A percentile compares a stretch with the other conserved stretches of the same genome.
phyloP scores from a whole-genome alignment of 805 yeast species.

The Hagleromyces aurorensis region DNA sequence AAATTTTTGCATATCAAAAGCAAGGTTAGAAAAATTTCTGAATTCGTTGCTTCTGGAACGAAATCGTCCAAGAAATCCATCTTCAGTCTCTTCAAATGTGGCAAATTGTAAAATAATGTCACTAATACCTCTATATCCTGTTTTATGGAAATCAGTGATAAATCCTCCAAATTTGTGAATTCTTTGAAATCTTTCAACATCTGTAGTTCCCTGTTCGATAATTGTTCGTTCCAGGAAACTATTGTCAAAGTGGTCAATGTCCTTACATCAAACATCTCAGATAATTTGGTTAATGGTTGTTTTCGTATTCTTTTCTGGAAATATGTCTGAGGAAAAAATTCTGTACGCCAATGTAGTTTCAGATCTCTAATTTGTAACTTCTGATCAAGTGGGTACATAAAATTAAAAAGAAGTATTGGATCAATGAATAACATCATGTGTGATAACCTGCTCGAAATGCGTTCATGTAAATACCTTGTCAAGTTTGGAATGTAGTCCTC shows the following conservation, averaged over 20 bases:
- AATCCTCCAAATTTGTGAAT: constrained; percentile 32
- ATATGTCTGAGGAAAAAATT: constrained; percentile 29
- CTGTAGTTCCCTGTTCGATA: constrained; percentile 28
- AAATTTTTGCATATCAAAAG: constrained; percentile 29
- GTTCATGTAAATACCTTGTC: constrained; percentile 18
- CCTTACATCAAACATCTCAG: constrained; percentile 33
- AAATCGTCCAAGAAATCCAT: constrained; percentile 34
- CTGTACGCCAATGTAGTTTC: constrained; percentile 37
- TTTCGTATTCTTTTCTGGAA: constrained; percentile 17
- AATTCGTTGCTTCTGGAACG: constrained; percentile 27
- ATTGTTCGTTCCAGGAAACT: constrained; percentile 37
- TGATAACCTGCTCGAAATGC: constrained; percentile 27
- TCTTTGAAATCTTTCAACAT: constrained; percentile 33
- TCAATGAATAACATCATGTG: constrained; percentile 35
- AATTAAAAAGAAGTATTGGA: constrained; percentile 33
- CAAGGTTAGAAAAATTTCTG: constrained; percentile 31
- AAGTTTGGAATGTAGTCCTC: constrained; percentile 28
- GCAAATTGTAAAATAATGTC: constrained; percentile 26
- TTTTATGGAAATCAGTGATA: constrained; percentile 36
- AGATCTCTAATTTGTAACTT: constrained; percentile 32
- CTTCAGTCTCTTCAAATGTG: constrained; percentile 32
- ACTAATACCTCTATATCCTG: constrained; percentile 29
- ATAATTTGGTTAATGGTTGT: constrained; percentile 19
- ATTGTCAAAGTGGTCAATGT: constrained; percentile 33
- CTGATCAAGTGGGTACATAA: constrained; percentile 24